phyloP scores from a whole-genome alignment of 2,329 filamentous ascomycete species.

The Trichophyton simii region DNA sequence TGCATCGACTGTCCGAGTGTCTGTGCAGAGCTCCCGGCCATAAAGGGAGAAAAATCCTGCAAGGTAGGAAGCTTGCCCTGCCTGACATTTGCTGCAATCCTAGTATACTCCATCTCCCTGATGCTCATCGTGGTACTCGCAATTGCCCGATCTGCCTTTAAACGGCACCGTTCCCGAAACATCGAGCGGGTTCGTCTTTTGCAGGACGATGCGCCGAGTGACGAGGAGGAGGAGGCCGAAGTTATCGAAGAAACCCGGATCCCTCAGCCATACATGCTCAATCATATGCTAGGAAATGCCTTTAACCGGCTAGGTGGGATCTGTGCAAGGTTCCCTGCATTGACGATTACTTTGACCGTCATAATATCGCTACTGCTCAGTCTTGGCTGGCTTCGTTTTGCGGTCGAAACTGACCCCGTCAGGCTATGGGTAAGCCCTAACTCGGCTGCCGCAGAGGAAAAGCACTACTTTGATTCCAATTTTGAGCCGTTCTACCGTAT shows the following conservation, averaged over 20 bases:
- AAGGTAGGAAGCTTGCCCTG: slow-evolving; percentile 82
- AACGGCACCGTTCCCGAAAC: slow-evolving; percentile 58
- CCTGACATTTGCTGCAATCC: slow-evolving; percentile 80
- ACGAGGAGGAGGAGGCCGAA: slow-evolving; percentile 89
- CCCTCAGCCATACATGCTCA: slow-evolving; percentile 67
- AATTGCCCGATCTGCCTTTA: slow-evolving; percentile 63
- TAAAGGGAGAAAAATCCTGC: slow-evolving; percentile 60
- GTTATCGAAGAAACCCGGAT: slow-evolving; percentile 62
- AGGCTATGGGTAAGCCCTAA: slow-evolving; percentile 93
- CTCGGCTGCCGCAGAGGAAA: slow-evolving; percentile 81
- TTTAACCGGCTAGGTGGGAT: slow-evolving; percentile 71
- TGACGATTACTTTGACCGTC: slow-evolving; percentile 69
- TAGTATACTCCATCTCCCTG: slow-evolving; percentile 68
- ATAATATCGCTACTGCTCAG: slow-evolving; percentile 66
- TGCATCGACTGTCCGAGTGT: slow-evolving; percentile 85
- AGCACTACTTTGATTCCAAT: slow-evolving; percentile 80
- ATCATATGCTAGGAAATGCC: slow-evolving; percentile 64
- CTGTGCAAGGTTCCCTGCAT: slow-evolving; percentile 69
- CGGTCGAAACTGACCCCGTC: slow-evolving; percentile 82
- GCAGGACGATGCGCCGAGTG: slow-evolving; percentile 69
- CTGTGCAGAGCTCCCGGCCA: slow-evolving; percentile 67
- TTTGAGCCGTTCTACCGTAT: slow-evolving; percentile 95
- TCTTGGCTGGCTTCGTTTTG: slow-evolving; percentile 75
- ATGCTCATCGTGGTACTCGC: slow-evolving; percentile 53
- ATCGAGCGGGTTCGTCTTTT: slow-evolving; percentile 75